Percentiles rank a stretch among this genome's conserved stretches.
Conservation (phyloP, 2,329 filamentous ascomycete species). For the Claviceps africana region DNA sequence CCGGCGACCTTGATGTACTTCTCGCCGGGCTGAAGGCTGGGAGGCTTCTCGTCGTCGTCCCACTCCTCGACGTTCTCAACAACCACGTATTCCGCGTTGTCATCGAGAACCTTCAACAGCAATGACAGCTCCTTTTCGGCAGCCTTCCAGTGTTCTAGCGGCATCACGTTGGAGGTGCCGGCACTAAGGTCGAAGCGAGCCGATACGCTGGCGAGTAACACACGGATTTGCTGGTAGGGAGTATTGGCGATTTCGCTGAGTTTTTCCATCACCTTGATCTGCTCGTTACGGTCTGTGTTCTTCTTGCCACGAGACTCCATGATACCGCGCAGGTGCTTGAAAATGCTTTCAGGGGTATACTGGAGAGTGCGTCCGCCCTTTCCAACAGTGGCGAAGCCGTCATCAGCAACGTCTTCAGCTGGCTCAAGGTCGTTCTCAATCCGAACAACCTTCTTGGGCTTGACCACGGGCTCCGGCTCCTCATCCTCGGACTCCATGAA, state of each 20-base stretch:
- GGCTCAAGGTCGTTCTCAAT: slow-evolving; percentile 32
- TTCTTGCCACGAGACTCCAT: slow-evolving; percentile 96
- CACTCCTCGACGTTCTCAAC: slow-evolving; percentile 91
- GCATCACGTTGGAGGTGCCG: slow-evolving; percentile 67
- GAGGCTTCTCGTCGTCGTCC: slow-evolving; percentile 96
- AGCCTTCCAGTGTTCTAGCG: slow-evolving; percentile 90
- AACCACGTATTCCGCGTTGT: slow-evolving; percentile 68
- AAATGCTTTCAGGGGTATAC: slow-evolving; percentile 94
- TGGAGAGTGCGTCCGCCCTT: slow-evolving; percentile 78
- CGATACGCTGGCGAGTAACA: slow-evolving; percentile 81
- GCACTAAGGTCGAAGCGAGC: slow-evolving; percentile 87
- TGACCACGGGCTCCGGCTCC: slow-evolving; percentile 44
- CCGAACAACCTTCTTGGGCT: slow-evolving; percentile 24
- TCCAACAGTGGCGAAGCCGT: slow-evolving; percentile 79
- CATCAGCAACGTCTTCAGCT: slow-evolving; percentile 52
- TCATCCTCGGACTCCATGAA: slow-evolving; percentile 81
- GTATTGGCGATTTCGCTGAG: slow-evolving; percentile 76
- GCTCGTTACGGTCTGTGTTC: slow-evolving; percentile 89
- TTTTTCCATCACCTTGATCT: slow-evolving; percentile 97
- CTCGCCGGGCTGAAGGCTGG: slow-evolving; percentile 56
- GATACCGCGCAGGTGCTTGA: slow-evolving; percentile 89
- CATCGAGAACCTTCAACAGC: slow-evolving; percentile 66
- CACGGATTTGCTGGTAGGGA: slow-evolving; percentile 87
- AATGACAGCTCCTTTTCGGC: slow-evolving; percentile 75
- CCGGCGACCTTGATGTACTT: slow-evolving; percentile 83